Conservation (phyloP, 2,329 filamentous ascomycete species). For the Cladosporium sp. region DNA sequence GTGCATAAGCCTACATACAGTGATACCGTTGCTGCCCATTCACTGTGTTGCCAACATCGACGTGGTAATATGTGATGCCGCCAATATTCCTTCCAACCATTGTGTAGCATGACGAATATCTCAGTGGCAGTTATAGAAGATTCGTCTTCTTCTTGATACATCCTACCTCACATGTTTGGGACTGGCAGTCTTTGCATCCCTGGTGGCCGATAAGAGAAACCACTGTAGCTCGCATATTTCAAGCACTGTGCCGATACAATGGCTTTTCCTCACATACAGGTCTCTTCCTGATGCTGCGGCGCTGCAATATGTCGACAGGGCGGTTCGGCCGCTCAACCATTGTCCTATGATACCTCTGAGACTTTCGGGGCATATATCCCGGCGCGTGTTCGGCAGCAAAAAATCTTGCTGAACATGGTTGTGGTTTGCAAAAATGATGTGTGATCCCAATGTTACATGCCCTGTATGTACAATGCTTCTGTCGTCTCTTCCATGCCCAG, state of each 20-base stretch:
- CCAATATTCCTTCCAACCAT: no score
- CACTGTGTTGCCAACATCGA: no score
- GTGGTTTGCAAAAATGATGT: not conserved
- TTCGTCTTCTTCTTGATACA: not conserved
- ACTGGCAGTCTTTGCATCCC: not conserved
- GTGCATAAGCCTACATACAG: no score
- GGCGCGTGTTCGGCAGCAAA: not conserved
- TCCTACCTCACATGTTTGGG: not conserved
- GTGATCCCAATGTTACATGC: not conserved
- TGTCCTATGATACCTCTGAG: not conserved
- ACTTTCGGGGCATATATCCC: not conserved
- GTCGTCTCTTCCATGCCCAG: not conserved
- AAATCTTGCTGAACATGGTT: not conserved
- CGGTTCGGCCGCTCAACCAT: not conserved
- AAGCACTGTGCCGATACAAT: not conserved
- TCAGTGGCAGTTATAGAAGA: not conserved
- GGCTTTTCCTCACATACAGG: not conserved
- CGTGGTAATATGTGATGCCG: no score
- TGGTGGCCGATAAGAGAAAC: not conserved
- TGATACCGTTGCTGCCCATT: no score
- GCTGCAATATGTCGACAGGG: not conserved
- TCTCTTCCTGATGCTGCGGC: not conserved
- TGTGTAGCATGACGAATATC: not conserved
- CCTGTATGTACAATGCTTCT: not conserved
- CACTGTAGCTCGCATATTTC: not conserved